Evolutionary conservation across 805 yeast species (phyloP).

Genomic region (Sugiyamaella floridensis): DNA sequence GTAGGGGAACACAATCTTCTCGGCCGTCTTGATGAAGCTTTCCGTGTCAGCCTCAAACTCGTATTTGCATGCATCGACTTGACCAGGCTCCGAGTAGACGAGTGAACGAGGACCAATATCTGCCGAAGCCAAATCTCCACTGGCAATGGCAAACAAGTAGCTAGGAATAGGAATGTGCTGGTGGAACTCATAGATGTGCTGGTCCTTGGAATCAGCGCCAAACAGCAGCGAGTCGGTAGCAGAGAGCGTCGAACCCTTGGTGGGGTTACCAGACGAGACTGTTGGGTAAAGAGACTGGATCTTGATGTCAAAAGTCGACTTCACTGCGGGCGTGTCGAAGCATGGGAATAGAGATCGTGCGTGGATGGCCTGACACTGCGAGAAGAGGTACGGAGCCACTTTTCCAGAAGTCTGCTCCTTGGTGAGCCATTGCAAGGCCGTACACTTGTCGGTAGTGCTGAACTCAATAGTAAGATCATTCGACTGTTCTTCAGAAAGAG

Average conservation of each 20-base stretch:
- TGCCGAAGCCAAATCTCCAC: slow-evolving; percentile 66
- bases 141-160: slow-evolving; percentile 75
- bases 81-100: slow-evolving; percentile 70
- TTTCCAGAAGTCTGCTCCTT: slow-evolving; percentile 69
- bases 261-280: slow-evolving; percentile 59
- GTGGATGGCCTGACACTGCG: slow-evolving; percentile 89
- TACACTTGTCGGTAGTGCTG: slow-evolving; percentile 64
- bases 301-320: slow-evolving; percentile 53
- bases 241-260: slow-evolving; percentile 24
- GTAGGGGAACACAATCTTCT: slow-evolving; percentile 64
- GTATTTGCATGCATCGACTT: slow-evolving; percentile 59
- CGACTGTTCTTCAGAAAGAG: slow-evolving; percentile 1
- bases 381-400: slow-evolving; percentile 63
- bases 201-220: slow-evolving; percentile 3
- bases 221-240: slow-evolving; percentile 13
- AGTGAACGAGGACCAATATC: slow-evolving; percentile 80
- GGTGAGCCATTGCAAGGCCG: slow-evolving; percentile 83
- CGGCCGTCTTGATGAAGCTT: slow-evolving; percentile 71
- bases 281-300: slow-evolving; percentile 62
- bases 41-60: slow-evolving; percentile 77
- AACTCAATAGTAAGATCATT: slow-evolving; percentile 38
- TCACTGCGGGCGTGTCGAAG: slow-evolving; percentile 84
- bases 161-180: slow-evolving; percentile 84
- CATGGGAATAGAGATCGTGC: slow-evolving; percentile 84
- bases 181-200: slow-evolving; percentile 41